Conservation (phyloP, 2,329 filamentous ascomycete species). For the Fusarium globosum region DNA sequence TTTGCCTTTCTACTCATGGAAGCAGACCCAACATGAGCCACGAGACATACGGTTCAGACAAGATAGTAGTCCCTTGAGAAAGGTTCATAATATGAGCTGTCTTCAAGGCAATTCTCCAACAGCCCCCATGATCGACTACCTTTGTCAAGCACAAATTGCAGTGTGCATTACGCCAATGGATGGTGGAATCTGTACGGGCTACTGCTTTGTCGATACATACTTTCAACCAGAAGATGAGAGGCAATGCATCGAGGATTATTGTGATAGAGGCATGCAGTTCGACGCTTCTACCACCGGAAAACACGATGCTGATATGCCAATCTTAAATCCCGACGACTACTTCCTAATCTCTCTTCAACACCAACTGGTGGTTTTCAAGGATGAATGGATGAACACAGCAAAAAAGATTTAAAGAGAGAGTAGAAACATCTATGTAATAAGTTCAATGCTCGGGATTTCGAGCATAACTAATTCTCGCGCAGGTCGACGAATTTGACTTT, state of each 20-base stretch:
- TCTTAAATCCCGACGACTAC: neutral
- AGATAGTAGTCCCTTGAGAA: neutral
- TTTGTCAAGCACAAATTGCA: constrained; percentile 20
- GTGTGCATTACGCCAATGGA: neutral
- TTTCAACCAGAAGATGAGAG: neutral
- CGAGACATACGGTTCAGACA: fast-evolving
- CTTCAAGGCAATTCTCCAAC: neutral
- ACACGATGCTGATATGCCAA: fast-evolving
- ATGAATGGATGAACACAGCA: neutral
- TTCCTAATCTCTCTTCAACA: neutral
- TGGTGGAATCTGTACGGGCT: neutral
- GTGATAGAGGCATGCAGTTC: fast-evolving
- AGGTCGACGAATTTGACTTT: neutral
- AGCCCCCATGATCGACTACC: neutral
- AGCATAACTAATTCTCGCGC: neutral
- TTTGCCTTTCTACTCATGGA: neutral
- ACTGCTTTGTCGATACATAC: constrained; percentile 20
- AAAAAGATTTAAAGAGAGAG: neutral
- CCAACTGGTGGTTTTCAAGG: neutral
- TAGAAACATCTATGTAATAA: neutral
- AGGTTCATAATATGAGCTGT: neutral
- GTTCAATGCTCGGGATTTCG: fast-evolving
- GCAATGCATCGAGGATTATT: neutral
- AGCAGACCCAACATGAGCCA: fast-evolving
- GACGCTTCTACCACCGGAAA: neutral